Conservation (phyloP, 805 yeast species). For the Myxozyma neotropica region DNA sequence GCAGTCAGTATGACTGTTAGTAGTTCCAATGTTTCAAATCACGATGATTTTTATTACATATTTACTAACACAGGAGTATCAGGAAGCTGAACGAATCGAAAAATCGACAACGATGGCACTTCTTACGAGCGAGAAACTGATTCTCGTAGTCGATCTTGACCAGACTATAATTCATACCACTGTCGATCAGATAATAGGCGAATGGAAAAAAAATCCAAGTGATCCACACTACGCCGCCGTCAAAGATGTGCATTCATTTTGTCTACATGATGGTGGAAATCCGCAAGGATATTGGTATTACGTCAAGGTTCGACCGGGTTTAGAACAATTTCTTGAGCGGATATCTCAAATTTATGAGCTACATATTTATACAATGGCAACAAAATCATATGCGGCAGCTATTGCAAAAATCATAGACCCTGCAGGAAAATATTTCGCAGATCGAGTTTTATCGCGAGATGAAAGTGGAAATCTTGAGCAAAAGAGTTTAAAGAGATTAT, state of each 20-base stretch:
- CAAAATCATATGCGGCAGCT: slow-evolving; percentile 86
- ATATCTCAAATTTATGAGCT: slow-evolving; percentile 73
- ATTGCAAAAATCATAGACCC: slow-evolving; percentile 94
- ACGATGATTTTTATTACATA: too few species aligned
- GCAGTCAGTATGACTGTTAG: slow-evolving; percentile 62
- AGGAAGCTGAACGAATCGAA: slow-evolving; percentile 86
- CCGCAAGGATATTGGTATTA: slow-evolving; percentile 64
- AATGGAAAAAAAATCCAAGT: slow-evolving; percentile 85
- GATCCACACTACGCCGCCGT: slow-evolving; percentile 86
- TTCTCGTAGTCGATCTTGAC: slow-evolving; percentile 92
- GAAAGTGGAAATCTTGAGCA: slow-evolving; percentile 92
- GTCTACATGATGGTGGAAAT: slow-evolving; percentile 64
- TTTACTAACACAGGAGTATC: too few species aligned
- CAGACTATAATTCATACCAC: slow-evolving; percentile 98
- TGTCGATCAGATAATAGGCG: slow-evolving; percentile 95
- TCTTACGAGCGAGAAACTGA: slow-evolving; percentile 64
- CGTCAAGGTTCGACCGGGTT: slow-evolving; percentile 89
- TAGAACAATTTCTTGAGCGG: slow-evolving; percentile 67
- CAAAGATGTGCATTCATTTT: slow-evolving; percentile 76
- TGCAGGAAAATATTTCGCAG: slow-evolving; percentile 80
- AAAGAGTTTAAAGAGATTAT: slow-evolving; percentile 81
- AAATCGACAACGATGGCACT: slow-evolving; percentile 63
- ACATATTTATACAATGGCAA: slow-evolving; percentile 98
- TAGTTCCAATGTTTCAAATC: background rate
- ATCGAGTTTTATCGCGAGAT: slow-evolving; percentile 86